Conservation (phyloP, 2,329 filamentous ascomycete species). For the Rhynchosporium agropyri region DNA sequence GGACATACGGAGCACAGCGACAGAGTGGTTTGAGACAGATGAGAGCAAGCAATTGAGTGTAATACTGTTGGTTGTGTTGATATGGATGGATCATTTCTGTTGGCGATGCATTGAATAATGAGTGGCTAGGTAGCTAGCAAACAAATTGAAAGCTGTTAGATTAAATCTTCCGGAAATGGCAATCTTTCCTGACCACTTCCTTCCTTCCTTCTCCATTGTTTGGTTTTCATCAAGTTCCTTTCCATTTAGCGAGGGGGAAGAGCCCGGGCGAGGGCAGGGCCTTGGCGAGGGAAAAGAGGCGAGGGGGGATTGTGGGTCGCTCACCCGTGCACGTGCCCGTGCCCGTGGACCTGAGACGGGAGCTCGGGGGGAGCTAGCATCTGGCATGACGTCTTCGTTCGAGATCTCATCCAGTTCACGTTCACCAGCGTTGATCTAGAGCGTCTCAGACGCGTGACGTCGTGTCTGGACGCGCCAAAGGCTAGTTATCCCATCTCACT, state of each 20-base stretch:
- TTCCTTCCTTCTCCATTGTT: too few species aligned
- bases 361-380: slow-evolving; percentile 13
- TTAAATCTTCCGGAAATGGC: too few species aligned
- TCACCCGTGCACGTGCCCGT: too few species aligned
- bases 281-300: too few species aligned
- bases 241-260: too few species aligned
- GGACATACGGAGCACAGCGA: slow-evolving; percentile 19
- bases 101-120: background rate
- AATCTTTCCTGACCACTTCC: too few species aligned
- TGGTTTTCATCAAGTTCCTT: too few species aligned
- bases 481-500: background rate
- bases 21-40: background rate
- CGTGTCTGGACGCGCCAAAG: slow-evolving; percentile 20
- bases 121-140: background rate
- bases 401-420: background rate
- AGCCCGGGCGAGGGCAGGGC: too few species aligned
- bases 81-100: background rate
- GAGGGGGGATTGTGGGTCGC: too few species aligned
- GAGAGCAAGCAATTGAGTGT: background rate
- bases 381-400: slow-evolving; percentile 15
- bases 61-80: background rate
- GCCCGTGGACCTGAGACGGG: too few species aligned
- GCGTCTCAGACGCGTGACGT: slow-evolving; percentile 21
- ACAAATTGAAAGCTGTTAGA: background rate
- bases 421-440: background rate